Evolutionary conservation across 2,329 filamentous ascomycete genomes (phyloP), one percentile per base, ranked within the genome.

Genomic region (Paraconiothyrium sp.): DNA sequence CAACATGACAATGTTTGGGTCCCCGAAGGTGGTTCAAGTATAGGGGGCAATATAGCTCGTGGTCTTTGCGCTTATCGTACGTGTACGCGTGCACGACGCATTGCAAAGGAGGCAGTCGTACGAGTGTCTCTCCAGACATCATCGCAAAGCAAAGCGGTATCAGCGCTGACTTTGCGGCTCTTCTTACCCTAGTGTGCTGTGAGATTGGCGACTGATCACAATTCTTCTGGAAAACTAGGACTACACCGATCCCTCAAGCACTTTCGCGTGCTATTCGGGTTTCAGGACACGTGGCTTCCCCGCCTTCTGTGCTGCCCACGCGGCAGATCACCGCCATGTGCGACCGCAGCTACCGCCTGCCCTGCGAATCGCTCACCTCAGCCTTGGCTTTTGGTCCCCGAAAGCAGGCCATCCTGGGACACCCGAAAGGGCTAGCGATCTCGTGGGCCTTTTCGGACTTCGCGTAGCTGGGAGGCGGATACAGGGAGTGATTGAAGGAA

Each of bases 401-500:
- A 32, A 32, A 43, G 49, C 10, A 41, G 4, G n/a, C 49, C 49
- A 14, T 52, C 35, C 20, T 39, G 50, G 24, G 24, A 41, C 24
- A 24, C 39, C 39, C 14, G 8, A 54, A 22, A 24, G 14, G 37
- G 39, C 37, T 43, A 54, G 51, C 37, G 37, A 8, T 34, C 7
- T 48, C 13, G 22, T 27, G 44, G 27, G 22, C 46, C 13, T 11
- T 54, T 44, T 54, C 51, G 51, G 51, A 46, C 37, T 54, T 54
- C 51, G 51, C 51, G 51, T 54, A 44, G 20, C 20, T 41, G 20
- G 24, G 37, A 22, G 37, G 43, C 1, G 24, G 24, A 20, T 24
- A 44, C 32, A 54, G 44, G 51, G 51, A 44, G 22, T 54, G 51
- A 54, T 44, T 54, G 51, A 39, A 34, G 24, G 37, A 37, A 44